Percentiles rank a stretch among this genome's conserved stretches.
Evolutionary conservation across 1,284 basidiomycete species (phyloP).

Genomic region (Trichosporon sp.): DNA sequence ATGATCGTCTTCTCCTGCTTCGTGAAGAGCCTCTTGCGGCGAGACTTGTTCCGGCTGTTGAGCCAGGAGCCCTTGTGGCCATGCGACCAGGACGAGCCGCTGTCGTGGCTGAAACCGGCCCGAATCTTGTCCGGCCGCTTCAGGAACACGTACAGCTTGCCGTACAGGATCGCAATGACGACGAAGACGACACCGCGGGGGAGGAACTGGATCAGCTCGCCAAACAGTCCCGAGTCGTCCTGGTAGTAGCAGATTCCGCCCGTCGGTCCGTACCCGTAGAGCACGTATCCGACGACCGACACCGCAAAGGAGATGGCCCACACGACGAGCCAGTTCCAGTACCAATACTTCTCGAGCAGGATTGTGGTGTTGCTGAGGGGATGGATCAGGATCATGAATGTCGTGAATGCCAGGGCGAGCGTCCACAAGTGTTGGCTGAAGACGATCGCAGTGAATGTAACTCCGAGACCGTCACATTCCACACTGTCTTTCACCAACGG

Average conservation of each 20-base stretch:
- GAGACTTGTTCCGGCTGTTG: conserved; percentile 14
- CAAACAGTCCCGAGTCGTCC: conserved; percentile 47
- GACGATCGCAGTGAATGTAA: conserved; percentile 50
- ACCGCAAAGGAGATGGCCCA: conserved; percentile 47
- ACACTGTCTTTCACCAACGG: conserved; percentile 37
- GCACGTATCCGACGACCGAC: conserved; percentile 41
- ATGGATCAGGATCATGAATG: conserved; percentile 56
- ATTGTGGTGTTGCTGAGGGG: conserved; percentile 52
- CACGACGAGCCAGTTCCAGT: conserved; percentile 46
- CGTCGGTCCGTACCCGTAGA: conserved; percentile 50
- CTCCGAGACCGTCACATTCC: conserved; percentile 52
- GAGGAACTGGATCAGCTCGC: conserved; percentile 57
- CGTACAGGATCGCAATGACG: conserved; percentile 53
- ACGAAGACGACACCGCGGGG: conserved; percentile 51
- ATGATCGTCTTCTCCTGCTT: conserved; percentile 12
- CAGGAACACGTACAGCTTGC: conserved; percentile 56
- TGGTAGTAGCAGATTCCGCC: conserved; percentile 55
- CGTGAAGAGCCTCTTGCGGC: not conserved
- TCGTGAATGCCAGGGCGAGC: conserved; percentile 51
- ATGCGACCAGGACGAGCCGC: conserved; percentile 22
- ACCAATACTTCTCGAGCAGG: conserved; percentile 52
- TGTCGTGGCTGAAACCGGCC: conserved; percentile 35
- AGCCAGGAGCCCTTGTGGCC: conserved; percentile 23
- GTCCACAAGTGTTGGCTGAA: conserved; percentile 56
- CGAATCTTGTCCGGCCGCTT: conserved; percentile 56